Evolutionary conservation across 352 stramenopile genomes (phyloP), one percentile per base, ranked within the genome.

Genomic region (Phytophthora megakarya): DNA sequence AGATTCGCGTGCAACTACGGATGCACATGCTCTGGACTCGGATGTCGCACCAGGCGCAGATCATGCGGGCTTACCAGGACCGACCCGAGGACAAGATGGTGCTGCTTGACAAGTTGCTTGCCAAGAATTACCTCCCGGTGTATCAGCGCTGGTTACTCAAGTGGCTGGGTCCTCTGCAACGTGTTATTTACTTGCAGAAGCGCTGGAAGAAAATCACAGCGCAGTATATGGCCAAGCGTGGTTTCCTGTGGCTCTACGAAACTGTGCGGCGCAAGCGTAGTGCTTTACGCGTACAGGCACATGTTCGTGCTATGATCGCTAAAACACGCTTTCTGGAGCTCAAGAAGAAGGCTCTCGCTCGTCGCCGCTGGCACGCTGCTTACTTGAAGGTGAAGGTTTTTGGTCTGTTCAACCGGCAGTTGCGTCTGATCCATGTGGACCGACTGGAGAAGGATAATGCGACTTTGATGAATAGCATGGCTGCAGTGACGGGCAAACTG

Each of bases 101-200:
- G 42, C 50, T 95, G 15, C 70, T 95, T 10, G 74, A 93, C 70
- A 88, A 90, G 54, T 59, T 95, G 46, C 70, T 95, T 22, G 70
- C 71, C 26, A 84, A 84, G 45, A 86, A 75, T 42, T 90, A 86
- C 39, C 49, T 95, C 13, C 80, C 84, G 3, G 54, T 66, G 1
- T 62, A 72, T 16, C 86, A 93, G 50, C 84, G 82, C 0, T 95
- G 86, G 86, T 47, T 95, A 25, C 73, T 95, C n/a, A 92, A 89
- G 65, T 95, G 86, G 86, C 72, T 95, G 8, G 86, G 84, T 3
- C 86, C 86, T 35, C 53, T 95, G 19, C 80, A 93, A 57, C 81
- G 81, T 15, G 80, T 92, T 3, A 89, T 95, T 61, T 95, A 93
- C 67, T 46, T 95, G 46, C 86, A 95, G 43, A 93, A 93, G 60